Evolutionary conservation across 345 rosid species (phyloP), one percentile per base, ranked within the genome.

Genomic region (Eucalyptus lansdowneana): DNA sequence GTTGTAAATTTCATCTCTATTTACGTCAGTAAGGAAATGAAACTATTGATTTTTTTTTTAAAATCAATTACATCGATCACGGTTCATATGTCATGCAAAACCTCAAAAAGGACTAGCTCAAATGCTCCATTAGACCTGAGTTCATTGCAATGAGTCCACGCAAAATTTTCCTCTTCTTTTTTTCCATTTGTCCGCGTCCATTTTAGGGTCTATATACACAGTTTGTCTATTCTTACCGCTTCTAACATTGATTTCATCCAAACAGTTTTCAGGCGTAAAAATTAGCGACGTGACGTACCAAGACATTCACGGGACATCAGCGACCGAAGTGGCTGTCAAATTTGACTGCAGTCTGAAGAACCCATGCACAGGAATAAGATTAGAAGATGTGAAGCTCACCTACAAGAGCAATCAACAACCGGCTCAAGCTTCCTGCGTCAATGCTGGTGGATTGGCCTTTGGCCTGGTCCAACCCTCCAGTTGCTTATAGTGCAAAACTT

Each of bases 231-330:
- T 9, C 15, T 37, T 37, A 47, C 21, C 13, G 8, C 50, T 85
- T 25, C 19, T 85, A 85, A 85, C 54, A 7, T 27, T 3, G 50
- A 25, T 47, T 47, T 85, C 34, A 54, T 53, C 56, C 29, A 40
- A 87, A 60, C 76, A 96, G 98, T 95, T 44, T 51, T 97, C 98
- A 10, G 97, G 97, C 3, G 95, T 96, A 15, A 88, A 92, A 90
- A 90, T 97, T 24, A 94, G 95, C 14, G 92, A 93, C 11, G 94
- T 97, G 67, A 95, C 94, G 11, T 96, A 94, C 88, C 80, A 92
- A 62, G 92, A 95, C 86, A 95, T 96, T 40, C 94, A 91, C 1
- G 99, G 99, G 65, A 94, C 95, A 24, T 97, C 98, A 3, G 95
- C 92, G 11, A 94, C 94, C 0, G 88, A 92, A 87, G 94, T 95